These are phyloP conservation scores for Astrocystis sublimbata DNA, from an alignment of 495 filamentous ascomycete genomes.

Conservation along the genomic window DNA sequence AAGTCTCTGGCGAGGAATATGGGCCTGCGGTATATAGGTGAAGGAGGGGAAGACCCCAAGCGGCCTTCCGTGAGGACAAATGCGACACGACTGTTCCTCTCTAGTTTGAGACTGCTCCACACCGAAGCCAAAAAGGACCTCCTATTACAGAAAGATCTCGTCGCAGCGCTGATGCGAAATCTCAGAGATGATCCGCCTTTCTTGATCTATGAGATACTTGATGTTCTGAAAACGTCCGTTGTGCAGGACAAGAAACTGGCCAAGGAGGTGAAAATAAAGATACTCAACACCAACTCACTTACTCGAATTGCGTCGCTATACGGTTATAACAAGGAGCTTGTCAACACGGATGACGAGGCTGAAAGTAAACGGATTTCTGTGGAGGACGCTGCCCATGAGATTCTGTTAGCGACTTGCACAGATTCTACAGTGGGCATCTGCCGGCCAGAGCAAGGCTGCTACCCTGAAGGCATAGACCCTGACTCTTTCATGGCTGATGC, in stretches of 20 bases:
- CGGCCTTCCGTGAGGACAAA: slow-evolving; percentile 73
- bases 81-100: slow-evolving; percentile 73
- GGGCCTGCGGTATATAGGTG: slow-evolving; percentile 52
- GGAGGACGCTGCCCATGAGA: slow-evolving; percentile 63
- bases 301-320: slow-evolving; percentile 72
- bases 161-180: slow-evolving; percentile 66
- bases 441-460: slow-evolving; percentile 67
- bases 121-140: slow-evolving; percentile 71
- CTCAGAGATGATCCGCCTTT: slow-evolving; percentile 72
- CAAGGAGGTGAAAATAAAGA: slow-evolving; percentile 65
- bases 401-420: slow-evolving; percentile 73
- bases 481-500: slow-evolving; percentile 43
- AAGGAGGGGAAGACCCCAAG: slow-evolving; percentile 53
- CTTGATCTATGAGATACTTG: slow-evolving; percentile 66
- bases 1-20: slow-evolving; percentile 68
- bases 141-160: slow-evolving; percentile 69
- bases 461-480: slow-evolving; percentile 66
- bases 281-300: slow-evolving; percentile 71
- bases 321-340: slow-evolving; percentile 50
- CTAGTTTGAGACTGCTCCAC: slow-evolving; percentile 69
- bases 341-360: slow-evolving; percentile 12
- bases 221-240: slow-evolving; percentile 62
- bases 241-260: slow-evolving; percentile 69
- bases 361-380: slow-evolving; percentile 43
- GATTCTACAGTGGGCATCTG: slow-evolving; percentile 68